A percentile compares a stretch with the other conserved stretches of the same genome.
Evolutionary conservation across 2,329 filamentous ascomycete species (phyloP).

Genomic region (Colletotrichum eremochloae): DNA sequence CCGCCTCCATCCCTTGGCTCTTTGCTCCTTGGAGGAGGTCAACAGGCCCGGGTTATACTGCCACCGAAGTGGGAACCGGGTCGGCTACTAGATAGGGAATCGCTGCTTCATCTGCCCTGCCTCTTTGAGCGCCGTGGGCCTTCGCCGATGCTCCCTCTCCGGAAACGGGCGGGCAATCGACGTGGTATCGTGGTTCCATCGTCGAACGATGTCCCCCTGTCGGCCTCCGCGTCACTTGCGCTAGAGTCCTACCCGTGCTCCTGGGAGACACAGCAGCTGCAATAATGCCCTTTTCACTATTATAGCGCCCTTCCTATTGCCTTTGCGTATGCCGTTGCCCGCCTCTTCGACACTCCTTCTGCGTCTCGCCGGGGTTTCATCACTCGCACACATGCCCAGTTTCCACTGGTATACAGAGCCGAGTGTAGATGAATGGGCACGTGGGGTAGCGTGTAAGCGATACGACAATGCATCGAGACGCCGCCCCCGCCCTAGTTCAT

Average conservation of each 20-base stretch:
- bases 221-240: slow-evolving; percentile 4
- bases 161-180: slow-evolving; percentile 15
- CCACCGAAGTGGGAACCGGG: slow-evolving; percentile 7
- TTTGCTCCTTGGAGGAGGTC: not conserved
- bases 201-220: slow-evolving; percentile 29
- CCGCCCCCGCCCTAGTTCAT: not conserved
- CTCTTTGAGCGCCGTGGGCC: slow-evolving; percentile 19
- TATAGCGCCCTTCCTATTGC: slow-evolving; percentile 21
- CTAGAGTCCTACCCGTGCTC: slow-evolving; percentile 12
- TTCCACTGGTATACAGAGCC: not conserved
- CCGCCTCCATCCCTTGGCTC: not conserved
- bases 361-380: slow-evolving; percentile 23
- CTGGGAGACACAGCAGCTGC: slow-evolving; percentile 4
- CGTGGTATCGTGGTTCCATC: slow-evolving; percentile 7
- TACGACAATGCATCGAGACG: not conserved
- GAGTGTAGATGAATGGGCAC: slow-evolving; percentile 9
- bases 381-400: not conserved
- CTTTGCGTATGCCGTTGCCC: slow-evolving; percentile 6
- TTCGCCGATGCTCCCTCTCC: slow-evolving; percentile 9
- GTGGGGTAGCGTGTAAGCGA: slow-evolving; percentile 12
- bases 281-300: slow-evolving; percentile 11
- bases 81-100: slow-evolving; percentile 20
- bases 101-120: slow-evolving; percentile 29
- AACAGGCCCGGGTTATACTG: not conserved
- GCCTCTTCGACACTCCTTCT: not conserved